Evolutionary conservation across 805 yeast species (phyloP).

Genomic region (Isabelozyma rhagii): DNA sequence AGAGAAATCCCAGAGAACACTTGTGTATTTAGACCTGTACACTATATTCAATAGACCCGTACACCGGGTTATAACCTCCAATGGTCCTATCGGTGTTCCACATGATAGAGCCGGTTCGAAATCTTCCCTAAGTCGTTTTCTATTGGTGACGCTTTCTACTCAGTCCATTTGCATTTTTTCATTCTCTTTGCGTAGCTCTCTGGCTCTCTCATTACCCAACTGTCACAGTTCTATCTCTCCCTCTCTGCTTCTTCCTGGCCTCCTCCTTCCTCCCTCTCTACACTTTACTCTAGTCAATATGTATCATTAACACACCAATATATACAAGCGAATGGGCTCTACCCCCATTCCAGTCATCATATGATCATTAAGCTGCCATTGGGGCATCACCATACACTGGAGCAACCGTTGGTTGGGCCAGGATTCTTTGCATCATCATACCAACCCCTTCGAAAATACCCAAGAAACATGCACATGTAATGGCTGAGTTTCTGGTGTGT

Average conservation of each 20-base stretch:
- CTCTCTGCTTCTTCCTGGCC: not conserved
- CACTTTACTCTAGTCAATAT: not conserved
- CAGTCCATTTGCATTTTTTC: too few relatives aligned
- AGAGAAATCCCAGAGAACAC: too few relatives aligned
- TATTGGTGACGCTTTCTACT: too few relatives aligned
- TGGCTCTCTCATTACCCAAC: too few relatives aligned
- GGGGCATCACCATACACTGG: conserved; percentile 41
- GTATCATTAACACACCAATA: not conserved
- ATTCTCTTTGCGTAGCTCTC: too few relatives aligned
- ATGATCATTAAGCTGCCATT: conserved; percentile 29
- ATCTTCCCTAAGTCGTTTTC: too few relatives aligned
- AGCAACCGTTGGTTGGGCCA: conserved; percentile 67
- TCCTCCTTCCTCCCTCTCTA: not conserved
- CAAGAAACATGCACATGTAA: conserved; percentile 93
- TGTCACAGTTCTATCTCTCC: not conserved
- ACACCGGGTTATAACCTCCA: not conserved
- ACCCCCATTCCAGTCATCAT: not conserved
- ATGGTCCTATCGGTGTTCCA: not conserved
- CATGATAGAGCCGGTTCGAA: too few relatives aligned
- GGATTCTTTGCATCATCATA: conserved; percentile 86
- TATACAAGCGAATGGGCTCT: not conserved
- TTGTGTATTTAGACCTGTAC: too few relatives aligned
- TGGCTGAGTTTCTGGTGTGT: conserved; percentile 94
- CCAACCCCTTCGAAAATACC: conserved; percentile 99
- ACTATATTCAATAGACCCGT: not conserved